Conservation (phyloP, 2,329 filamentous ascomycete species). For the Fusarium sp. region DNA sequence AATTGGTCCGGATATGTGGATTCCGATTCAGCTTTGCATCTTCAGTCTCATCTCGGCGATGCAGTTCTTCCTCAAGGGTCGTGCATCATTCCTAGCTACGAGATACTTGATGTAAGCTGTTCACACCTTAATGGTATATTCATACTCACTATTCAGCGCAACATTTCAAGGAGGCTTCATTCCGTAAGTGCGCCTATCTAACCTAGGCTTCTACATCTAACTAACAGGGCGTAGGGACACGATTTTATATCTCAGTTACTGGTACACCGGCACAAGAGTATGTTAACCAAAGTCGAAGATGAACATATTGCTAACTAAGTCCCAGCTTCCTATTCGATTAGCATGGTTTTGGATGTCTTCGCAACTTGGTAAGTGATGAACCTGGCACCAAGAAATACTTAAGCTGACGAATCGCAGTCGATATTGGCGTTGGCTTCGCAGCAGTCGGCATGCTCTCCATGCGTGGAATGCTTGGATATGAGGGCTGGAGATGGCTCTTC, state of each 20-base stretch:
- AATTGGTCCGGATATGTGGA: conserved; percentile 62
- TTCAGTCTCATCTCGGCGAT: conserved; percentile 52
- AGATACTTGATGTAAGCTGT: neutral
- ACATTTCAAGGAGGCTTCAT: neutral
- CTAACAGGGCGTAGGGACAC: neutral
- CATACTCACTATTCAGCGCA: neutral
- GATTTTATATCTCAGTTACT: neutral
- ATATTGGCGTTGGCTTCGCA: neutral
- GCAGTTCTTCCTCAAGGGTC: conserved; percentile 51
- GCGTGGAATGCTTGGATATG: conserved; percentile 63
- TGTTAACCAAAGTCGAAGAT: too few relatives aligned
- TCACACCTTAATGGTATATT: neutral
- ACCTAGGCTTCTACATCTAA: rapidly evolving
- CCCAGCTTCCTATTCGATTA: neutral
- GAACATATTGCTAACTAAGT: too few relatives aligned
- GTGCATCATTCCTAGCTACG: conserved; percentile 50
- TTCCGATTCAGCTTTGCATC: conserved; percentile 60
- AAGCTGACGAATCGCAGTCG: too few relatives aligned
- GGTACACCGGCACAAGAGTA: neutral
- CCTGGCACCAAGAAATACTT: too few relatives aligned
- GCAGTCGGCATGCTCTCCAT: conserved; percentile 63
- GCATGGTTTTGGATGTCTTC: conserved; percentile 1
- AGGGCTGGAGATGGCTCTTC: conserved; percentile 71
- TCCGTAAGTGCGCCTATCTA: neutral
- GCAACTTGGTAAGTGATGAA: neutral